Base-by-base conservation (phyloP, 2,329 filamentous ascomycete genomes). In the Xylaria sp. region DNA sequence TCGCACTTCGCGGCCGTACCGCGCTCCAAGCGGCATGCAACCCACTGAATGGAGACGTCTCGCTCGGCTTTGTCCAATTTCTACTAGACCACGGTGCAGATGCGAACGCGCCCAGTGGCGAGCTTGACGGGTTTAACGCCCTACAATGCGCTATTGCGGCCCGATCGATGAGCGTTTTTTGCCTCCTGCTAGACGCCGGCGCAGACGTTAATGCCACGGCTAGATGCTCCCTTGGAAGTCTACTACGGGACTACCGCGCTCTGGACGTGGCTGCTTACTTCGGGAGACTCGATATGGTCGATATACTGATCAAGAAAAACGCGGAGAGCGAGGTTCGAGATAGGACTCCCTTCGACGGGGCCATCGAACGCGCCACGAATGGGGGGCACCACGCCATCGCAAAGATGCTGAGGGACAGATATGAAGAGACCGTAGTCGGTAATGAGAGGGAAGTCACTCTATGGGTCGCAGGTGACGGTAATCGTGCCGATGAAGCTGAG, bases 271-370 rank as follows among this genome's bases (percentile, higher is more conserved):
- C 59, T 15, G 59, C 59, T 18, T 2, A 5, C 9, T 23, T 12
- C 2, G 46, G 34, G 32, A 41, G 59, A 13, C 4, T 61, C 10
- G 59, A 61, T 9, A 61, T 61, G 59, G 46, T 61, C 34, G 46
- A 61, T 43, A 53, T 61, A 15, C 32, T 61, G 9, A 3, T 61
- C 7, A 52, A 5, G 52, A 61, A 43, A 10, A 46, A 46, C 12
- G 58, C 58, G 15, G 12, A 52, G 30, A 61, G 48, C 13, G 25
- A n/a, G 7, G 25, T 0, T 5, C 60, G 55, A 30, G 34, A 5
- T 1, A 41, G 12, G 23, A 43, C 45, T n/a, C 58, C 45, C 12
- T 61, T 55, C 12, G 18, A 25, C 6, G 34, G 48, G 6, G 60
- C 48, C 9, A 62, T 62, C 41, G 30, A 36, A 20, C 0, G 57